These are phyloP conservation scores for Botrytis porri DNA, from an alignment of 2,329 filamentous ascomycete genomes.

Conservation along the genomic window DNA sequence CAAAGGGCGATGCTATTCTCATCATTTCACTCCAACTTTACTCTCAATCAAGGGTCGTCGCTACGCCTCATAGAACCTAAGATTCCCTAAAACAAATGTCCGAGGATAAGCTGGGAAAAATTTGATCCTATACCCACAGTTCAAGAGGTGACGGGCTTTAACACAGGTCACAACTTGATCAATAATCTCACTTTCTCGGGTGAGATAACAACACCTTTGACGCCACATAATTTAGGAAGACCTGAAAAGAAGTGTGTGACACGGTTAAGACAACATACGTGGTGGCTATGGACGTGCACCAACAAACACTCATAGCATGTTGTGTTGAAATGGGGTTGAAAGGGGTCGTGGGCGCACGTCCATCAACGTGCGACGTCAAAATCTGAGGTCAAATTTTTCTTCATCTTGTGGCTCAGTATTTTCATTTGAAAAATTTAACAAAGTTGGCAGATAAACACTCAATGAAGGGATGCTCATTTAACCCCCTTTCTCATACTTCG, in stretches of 20 bases:
- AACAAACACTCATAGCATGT: neutral
- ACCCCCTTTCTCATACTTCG: slow-evolving; percentile 12
- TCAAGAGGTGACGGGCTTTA: neutral
- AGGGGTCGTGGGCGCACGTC: neutral
- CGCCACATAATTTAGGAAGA: slow-evolving; percentile 4
- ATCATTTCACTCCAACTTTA: neutral
- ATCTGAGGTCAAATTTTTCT: neutral
- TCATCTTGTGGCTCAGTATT: neutral
- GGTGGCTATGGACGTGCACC: neutral
- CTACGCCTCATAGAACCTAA: neutral
- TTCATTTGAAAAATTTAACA: neutral
- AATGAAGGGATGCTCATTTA: neutral
- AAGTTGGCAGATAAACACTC: neutral
- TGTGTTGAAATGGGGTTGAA: neutral
- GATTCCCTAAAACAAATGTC: neutral
- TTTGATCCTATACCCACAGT: neutral
- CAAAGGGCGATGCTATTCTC: neutral
- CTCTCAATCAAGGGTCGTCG: neutral
- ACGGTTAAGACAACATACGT: neutral
- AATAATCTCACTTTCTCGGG: neutral
- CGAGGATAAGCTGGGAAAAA: neutral
- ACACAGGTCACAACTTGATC: neutral
- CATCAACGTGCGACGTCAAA: neutral
- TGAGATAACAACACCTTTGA: neutral
- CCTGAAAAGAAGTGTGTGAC: slow-evolving; percentile 1